A percentile compares a stretch with the other conserved stretches of the same genome.
phyloP scores from a whole-genome alignment of 75 land plant genomes.

The Sequoiadendron giganteum region DNA sequence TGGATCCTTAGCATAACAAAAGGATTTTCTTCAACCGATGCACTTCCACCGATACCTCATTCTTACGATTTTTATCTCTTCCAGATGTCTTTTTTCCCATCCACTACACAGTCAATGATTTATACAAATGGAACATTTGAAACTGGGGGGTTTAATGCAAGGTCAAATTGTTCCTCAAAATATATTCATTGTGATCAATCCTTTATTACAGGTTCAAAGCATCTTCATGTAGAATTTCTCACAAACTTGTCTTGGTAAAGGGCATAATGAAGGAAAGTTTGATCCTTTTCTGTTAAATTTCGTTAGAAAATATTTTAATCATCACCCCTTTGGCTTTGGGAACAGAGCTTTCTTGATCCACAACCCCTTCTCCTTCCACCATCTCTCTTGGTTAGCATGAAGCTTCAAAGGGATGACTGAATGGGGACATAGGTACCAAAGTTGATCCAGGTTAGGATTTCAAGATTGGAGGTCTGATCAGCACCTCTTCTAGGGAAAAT shows the following conservation, averaged over 20 bases:
- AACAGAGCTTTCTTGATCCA: neutral
- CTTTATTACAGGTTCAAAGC: too few relatives aligned
- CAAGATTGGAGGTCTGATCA: neutral
- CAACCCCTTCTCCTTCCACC: neutral
- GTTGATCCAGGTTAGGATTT: neutral
- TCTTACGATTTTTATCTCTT: neutral
- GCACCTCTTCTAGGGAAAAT: too few relatives aligned
- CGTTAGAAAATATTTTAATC: neutral
- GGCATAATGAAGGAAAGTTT: neutral
- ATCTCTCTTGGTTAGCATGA: neutral
- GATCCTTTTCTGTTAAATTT: neutral
- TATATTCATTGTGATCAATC: too few relatives aligned
- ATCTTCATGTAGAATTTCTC: neutral
- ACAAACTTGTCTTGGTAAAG: neutral
- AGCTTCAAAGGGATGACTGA: neutral
- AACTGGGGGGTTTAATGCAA: neutral
- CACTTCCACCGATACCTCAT: neutral
- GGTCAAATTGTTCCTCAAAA: too few relatives aligned
- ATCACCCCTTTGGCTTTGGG: neutral
- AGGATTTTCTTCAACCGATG: neutral
- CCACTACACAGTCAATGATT: neutral
- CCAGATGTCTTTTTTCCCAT: neutral
- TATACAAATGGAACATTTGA: neutral
- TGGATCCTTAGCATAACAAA: neutral
- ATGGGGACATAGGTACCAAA: neutral